Conservation (phyloP, 2,329 filamentous ascomycete genomes). For the Periconia sp. region DNA sequence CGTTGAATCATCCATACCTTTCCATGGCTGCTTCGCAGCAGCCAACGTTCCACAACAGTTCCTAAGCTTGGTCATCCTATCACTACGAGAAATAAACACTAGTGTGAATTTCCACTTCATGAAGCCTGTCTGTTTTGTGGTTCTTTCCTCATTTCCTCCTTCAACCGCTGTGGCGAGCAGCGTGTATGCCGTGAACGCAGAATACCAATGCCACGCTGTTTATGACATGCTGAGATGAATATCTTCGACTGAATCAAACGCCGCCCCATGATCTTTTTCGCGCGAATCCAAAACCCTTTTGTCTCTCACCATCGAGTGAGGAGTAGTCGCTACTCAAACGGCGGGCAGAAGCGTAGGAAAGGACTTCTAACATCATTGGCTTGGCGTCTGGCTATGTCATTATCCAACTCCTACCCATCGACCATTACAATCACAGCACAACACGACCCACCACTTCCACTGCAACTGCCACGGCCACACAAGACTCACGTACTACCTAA, state of each 20-base stretch:
- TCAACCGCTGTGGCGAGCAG: no score
- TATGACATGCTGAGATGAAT: no score
- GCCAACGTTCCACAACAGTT: neutral
- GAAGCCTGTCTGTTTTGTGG: no score
- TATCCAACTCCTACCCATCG: neutral
- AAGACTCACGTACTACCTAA: neutral
- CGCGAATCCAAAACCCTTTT: no score
- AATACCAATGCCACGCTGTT: no score
- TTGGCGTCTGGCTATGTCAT: neutral
- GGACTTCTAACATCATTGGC: neutral
- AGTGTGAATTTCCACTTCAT: no score
- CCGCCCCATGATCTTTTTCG: no score
- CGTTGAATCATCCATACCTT: constrained; percentile 7
- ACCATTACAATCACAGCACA: neutral
- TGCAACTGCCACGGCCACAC: neutral
- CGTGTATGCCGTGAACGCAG: no score
- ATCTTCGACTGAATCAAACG: no score
- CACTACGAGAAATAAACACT: neutral
- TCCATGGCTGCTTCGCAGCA: neutral
- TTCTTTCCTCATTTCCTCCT: no score
- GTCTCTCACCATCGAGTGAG: neutral
- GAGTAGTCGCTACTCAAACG: neutral
- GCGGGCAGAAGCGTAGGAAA: neutral
- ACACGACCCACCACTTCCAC: constrained; percentile 1
- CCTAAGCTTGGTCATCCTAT: neutral